phyloP scores from a whole-genome alignment of 208 protist genomes.

The Leishmania arabica region DNA sequence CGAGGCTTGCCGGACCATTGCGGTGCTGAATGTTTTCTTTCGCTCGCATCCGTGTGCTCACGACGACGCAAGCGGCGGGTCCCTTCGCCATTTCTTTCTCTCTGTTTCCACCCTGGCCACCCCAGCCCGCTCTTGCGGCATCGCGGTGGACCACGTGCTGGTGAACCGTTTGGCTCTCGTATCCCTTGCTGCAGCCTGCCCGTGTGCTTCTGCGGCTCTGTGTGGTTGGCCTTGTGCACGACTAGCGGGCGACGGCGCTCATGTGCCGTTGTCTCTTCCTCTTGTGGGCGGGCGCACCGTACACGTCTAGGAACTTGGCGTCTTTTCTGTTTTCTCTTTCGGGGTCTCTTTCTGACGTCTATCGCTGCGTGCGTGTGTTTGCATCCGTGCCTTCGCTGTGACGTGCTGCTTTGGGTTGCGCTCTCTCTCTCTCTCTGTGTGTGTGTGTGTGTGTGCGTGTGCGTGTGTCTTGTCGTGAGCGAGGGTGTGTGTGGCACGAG shows the following conservation, averaged over 20 bases:
- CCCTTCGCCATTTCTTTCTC: not conserved
- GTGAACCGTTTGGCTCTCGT: not conserved
- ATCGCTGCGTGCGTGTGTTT: not conserved
- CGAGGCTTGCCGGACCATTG: not conserved
- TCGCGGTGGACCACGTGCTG: not conserved
- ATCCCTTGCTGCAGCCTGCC: not conserved
- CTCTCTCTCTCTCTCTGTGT: not conserved
- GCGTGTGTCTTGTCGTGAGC: not conserved
- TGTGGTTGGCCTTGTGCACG: not conserved
- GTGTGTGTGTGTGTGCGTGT: not conserved
- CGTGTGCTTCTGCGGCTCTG: not conserved
- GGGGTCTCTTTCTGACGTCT: not conserved
- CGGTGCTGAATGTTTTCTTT: not conserved
- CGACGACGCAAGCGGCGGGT: not conserved
- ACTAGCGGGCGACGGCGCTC: not conserved
- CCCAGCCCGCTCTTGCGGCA: not conserved
- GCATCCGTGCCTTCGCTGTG: not conserved
- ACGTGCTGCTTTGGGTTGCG: not conserved
- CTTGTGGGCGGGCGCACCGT: not conserved
- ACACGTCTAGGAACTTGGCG: not conserved
- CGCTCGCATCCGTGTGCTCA: not conserved
- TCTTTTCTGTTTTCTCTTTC: not conserved
- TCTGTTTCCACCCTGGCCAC: not conserved
- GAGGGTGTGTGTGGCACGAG: no score
- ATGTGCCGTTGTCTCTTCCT: not conserved